Evolutionary conservation across 2,329 filamentous ascomycete species (phyloP), one percentile per base, ranked within the genome.

Genomic region (Diaporthe capsici): DNA sequence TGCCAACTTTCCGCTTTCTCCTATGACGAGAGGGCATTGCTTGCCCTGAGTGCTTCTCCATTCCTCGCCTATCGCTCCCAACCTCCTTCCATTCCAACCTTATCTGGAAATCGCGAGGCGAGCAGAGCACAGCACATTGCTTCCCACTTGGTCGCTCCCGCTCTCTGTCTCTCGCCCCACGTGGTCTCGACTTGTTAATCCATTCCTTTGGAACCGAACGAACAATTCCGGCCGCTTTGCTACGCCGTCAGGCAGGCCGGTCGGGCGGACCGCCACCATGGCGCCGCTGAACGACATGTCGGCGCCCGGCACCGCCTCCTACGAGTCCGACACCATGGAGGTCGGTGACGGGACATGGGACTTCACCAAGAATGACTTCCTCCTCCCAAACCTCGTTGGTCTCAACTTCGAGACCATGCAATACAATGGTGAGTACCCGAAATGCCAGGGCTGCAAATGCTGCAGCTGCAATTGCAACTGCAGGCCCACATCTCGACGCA

Each of bases 341-440:
- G 94, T 96, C 22, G 94, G 94, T 77, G 94, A 96, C 82, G 94
- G 94, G 31, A 96, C 94, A 47, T 97, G 94, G 94, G 93, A 96
- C 80, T 93, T 93, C 75, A 88, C 89, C 76, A 93, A 93, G 82
- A 95, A 96, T 81, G 92, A 90, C 25, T 97, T 96, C 82, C 86
- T 97, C 72, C 85, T 97, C 71, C 94, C 94, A 49, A 95, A 95
- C 81, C 86, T 97, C 61, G 87, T 92, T 80, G 94, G 94, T 12
- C 84, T 95, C 78, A 94, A 95, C 82, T 94, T 95, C 82, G 93
- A 93, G 68, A 96, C 94, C 8, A 96, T 94, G 92, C 92, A 90
- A 82, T 95, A 95, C 85, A 97, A 97, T 89, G 94, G 94, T 95
- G 85, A 79, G 87, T 75, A 17, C 3, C 31, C 28, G 17, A 25